phyloP scores from a whole-genome alignment of 768 basidiomycete species.

The Boletus bicolor region DNA sequence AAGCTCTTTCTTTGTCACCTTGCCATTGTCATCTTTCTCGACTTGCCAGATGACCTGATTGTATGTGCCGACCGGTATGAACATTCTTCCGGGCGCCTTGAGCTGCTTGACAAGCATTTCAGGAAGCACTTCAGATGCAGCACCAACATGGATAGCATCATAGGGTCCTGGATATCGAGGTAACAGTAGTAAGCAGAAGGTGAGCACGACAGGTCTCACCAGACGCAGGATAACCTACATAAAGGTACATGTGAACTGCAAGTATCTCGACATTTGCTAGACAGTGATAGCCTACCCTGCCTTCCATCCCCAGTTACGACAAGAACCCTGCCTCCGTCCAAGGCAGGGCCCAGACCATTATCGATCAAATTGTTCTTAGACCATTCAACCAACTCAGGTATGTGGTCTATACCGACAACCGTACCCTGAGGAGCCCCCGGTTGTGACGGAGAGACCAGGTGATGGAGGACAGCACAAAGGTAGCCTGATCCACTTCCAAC shows the following conservation, averaged over 20 bases:
- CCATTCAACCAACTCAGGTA: constrained; percentile 72
- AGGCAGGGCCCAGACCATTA: constrained; percentile 57
- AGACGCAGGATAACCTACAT: constrained; percentile 34
- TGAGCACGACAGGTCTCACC: constrained; percentile 24
- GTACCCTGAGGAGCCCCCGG: constrained; percentile 38
- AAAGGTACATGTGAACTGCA: background rate
- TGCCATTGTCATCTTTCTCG: constrained; percentile 73
- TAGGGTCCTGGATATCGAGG: constrained; percentile 52
- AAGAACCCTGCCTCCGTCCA: constrained; percentile 55
- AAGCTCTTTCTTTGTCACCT: constrained; percentile 57
- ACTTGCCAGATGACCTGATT: constrained; percentile 66
- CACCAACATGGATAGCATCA: constrained; percentile 91
- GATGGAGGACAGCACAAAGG: constrained; percentile 75
- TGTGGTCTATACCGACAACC: constrained; percentile 90
- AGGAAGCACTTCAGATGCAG: constrained; percentile 78
- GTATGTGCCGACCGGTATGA: constrained; percentile 80
- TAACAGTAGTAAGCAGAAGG: background rate
- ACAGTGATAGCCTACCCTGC: constrained; percentile 43
- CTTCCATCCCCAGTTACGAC: constrained; percentile 80
- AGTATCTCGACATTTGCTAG: background rate
- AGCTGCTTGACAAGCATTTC: constrained; percentile 73
- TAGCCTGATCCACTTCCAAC: constrained; percentile 90
- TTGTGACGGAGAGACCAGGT: constrained; percentile 48
- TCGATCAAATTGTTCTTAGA: constrained; percentile 62
- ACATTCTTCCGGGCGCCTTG: constrained; percentile 75